Percentiles rank a stretch among this genome's conserved stretches.
These are phyloP conservation scores for Yarrowia sp. DNA, from an alignment of 805 yeast species.

Conservation along the genomic window DNA sequence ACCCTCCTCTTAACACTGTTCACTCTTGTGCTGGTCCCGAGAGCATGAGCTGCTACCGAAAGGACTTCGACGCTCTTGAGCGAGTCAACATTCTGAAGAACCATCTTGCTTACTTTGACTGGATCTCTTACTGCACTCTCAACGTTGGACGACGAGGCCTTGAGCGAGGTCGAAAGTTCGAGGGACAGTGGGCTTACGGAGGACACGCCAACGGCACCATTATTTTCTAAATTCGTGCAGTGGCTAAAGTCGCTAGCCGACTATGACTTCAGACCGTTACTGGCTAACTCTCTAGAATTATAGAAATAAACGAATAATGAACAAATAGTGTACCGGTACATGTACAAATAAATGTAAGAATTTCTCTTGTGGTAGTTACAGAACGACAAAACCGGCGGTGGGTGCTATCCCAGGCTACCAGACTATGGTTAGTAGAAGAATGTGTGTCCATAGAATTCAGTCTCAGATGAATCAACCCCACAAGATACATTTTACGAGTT, in stretches of 20 bases:
- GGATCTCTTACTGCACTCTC: background rate
- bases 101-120: conserved; percentile 12
- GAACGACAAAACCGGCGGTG: too few species aligned
- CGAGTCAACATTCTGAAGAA: conserved; percentile 9
- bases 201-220: background rate
- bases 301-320: too few species aligned
- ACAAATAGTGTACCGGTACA: too few species aligned
- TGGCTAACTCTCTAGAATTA: background rate
- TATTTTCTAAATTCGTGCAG: background rate
- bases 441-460: too few species aligned
- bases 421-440: too few species aligned
- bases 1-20: background rate
- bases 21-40: conserved; percentile 6
- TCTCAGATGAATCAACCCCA: too few species aligned
- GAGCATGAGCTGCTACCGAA: conserved; percentile 9
- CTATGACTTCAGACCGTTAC: background rate
- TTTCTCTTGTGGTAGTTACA: too few species aligned
- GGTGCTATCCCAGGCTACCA: too few species aligned
- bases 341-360: too few species aligned
- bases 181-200: background rate
- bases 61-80: background rate
- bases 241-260: too few species aligned
- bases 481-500: too few species aligned
- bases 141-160: background rate
- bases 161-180: background rate